phyloP scores from a whole-genome alignment of 2,329 filamentous ascomycete genomes.

The Cytospora leucostoma region DNA sequence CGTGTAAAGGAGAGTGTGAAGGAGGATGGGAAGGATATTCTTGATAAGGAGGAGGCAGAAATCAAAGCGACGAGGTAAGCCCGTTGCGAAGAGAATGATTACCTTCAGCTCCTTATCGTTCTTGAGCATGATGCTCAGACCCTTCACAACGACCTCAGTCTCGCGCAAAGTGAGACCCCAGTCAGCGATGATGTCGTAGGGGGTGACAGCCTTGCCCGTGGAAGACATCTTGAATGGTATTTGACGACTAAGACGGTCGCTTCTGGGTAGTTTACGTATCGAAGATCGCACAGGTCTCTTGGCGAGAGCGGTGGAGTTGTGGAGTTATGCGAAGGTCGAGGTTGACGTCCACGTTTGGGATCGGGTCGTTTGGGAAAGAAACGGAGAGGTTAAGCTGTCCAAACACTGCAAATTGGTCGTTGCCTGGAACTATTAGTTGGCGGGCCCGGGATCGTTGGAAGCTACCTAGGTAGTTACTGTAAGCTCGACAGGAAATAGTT shows the following conservation, averaged over 20 bases:
- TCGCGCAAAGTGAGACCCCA: slow-evolving; percentile 10
- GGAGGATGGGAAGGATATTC: neutral
- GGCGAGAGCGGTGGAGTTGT: neutral
- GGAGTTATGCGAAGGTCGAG: neutral
- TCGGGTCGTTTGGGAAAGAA: neutral
- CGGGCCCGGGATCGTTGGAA: too few species aligned
- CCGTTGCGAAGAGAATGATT: neutral
- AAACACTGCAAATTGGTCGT: neutral
- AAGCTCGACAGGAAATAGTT: neutral
- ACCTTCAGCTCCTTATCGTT: slow-evolving; percentile 5
- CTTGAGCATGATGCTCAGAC: slow-evolving; percentile 1
- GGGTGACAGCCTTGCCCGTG: neutral
- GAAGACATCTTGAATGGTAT: slow-evolving; percentile 4
- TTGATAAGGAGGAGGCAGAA: too few species aligned
- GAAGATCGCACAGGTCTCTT: neutral
- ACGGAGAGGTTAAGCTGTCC: neutral
- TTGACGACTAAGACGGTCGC: neutral
- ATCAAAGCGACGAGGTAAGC: neutral
- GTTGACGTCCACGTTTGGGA: neutral
- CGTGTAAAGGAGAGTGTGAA: neutral
- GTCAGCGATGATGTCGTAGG: too few species aligned
- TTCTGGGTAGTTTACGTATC: neutral
- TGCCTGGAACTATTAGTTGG: neutral
- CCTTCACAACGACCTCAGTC: slow-evolving; percentile 7
- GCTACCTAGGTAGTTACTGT: neutral